phyloP scores from a whole-genome alignment of 441 rosid species.

The Euphorbia schlechtendalii region DNA sequence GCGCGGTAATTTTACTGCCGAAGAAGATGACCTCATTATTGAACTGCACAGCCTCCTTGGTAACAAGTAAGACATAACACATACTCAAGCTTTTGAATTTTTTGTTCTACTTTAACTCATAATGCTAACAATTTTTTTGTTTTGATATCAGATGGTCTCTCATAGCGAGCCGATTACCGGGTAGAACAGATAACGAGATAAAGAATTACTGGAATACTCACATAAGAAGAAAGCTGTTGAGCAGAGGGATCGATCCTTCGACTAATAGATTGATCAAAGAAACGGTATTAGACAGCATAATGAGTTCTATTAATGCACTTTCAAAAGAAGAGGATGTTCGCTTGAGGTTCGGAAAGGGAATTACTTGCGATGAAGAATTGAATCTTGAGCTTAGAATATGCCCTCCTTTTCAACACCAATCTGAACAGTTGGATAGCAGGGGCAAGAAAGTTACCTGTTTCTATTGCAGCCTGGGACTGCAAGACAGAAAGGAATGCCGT shows the following conservation, averaged over 20 bases:
- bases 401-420: slow-evolving; percentile 41
- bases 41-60: slow-evolving; percentile 80
- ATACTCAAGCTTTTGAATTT: neutral
- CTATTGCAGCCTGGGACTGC: slow-evolving; percentile 47
- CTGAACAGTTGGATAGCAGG: slow-evolving; percentile 15
- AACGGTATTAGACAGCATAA: slow-evolving; percentile 15
- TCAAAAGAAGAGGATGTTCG: slow-evolving; percentile 10
- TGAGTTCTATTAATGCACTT: slow-evolving; percentile 2
- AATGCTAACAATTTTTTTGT: neutral
- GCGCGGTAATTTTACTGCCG: slow-evolving; percentile 78
- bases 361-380: slow-evolving; percentile 39
- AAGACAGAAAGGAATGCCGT: slow-evolving; percentile 45
- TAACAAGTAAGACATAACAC: slow-evolving; percentile 49
- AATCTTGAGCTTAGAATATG: slow-evolving; percentile 68
- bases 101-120: neutral
- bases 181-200: slow-evolving; percentile 89
- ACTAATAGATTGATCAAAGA: slow-evolving; percentile 57
- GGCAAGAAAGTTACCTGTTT: slow-evolving; percentile 32
- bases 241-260: slow-evolving; percentile 69
- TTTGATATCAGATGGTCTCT: slow-evolving; percentile 52
- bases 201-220: slow-evolving; percentile 92
- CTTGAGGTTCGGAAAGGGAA: slow-evolving; percentile 26
- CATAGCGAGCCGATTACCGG: slow-evolving; percentile 74
- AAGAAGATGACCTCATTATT: slow-evolving; percentile 80
- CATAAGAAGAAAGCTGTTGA: slow-evolving; percentile 65